Base-by-base conservation (phyloP, 345 rosid genomes). In the Barbarea vulgaris region DNA sequence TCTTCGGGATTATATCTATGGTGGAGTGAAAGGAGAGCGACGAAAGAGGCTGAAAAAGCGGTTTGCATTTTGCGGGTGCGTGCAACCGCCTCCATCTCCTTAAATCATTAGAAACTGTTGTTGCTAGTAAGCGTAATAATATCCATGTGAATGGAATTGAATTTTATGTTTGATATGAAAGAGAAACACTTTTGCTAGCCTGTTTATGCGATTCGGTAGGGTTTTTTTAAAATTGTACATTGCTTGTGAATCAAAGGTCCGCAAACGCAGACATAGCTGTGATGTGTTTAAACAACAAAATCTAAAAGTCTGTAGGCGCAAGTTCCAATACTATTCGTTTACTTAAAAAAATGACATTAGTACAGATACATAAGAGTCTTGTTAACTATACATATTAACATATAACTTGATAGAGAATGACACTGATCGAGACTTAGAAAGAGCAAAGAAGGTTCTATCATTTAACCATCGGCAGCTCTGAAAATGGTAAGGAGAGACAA, bases 1-100 rank as follows among this genome's bases (percentile, higher is more conserved):
- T 28, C 87, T 96, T 69, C 79, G 88, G 13, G 99, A 96, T 81
- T 96, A 93, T 79, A 82, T 96, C 17, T 85, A 91, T 61, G 95
- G 93, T 0, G 83, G 90, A 64, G 77, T 66, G 47, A 87, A 81
- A 80, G 80, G 73, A 31, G 70, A 61, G 73, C 82, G 74, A 57
- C 83, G 81, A 83, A 75, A 62, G 30, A 86, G 85, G 85, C 27
- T 77, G 1, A 93, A 82, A 64, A 87, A 87, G 82, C 84, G 83
- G 66, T 51, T 82, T 7, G 77, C 75, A 25, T 89, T 96, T 39
- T 96, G 99, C 46, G 77, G 91, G n/a, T 95, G 99, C 11, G 78
- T 91, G 78, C 87, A 80, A 39, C 95, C 97, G 51, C 87, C 93
- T 50, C 57, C 71, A 30, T 78, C 81, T 36, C 77, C 81, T 25